Evolutionary conservation across 2,329 filamentous ascomycete species (phyloP), one percentile per base, ranked within the genome.

Genomic region (Ceratocystis albifundus): DNA sequence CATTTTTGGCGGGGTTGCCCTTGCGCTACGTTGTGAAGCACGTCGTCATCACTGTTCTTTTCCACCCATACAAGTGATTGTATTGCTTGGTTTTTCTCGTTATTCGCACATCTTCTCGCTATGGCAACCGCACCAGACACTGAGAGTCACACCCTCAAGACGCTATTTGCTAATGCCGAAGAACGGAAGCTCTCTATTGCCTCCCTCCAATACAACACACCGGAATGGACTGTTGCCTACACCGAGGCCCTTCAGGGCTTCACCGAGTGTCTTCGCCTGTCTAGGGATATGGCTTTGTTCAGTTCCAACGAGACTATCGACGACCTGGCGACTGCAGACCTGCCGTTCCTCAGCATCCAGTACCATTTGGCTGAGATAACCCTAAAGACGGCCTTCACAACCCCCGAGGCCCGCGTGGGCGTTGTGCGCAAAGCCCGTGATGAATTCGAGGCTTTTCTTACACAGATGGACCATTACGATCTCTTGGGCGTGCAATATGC

Each of bases 251-350:
- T 96, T 71, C 76, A 82, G 69, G 82, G 85, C 65, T 93, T 96
- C 76, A 80, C 88, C 72, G 80, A 88, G 74, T 92, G 89, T 74
- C 80, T 88, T 67, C 79, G 83, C 68, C 83, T 89, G 66, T 84
- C 89, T 69, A 80, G 84, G 70, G 81, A 84, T 68, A 80, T 94
- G 30, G 87, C 89, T 0, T 80, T 99, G 65, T 97, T 97, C 81
- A 96, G 90, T 71, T 81, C 86, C 45, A 99, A 99, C 76, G 94
- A 99, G 75, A 82, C 84, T 0, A 76, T 93, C 48, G 94, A 99
- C 69, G 94, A 99, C 76, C 78, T 96, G 41, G 80, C 89, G 15
- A 95, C 93, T 0, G 81, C 82, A n/a, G 87, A 96, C 72, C 77
- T 99, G 41, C 90, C 90, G 77, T 96, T 93, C 74, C 82, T 99